These are phyloP conservation scores for Cystofilobasidium ferigula DNA, from an alignment of 768 basidiomycete species.

Conservation along the genomic window DNA sequence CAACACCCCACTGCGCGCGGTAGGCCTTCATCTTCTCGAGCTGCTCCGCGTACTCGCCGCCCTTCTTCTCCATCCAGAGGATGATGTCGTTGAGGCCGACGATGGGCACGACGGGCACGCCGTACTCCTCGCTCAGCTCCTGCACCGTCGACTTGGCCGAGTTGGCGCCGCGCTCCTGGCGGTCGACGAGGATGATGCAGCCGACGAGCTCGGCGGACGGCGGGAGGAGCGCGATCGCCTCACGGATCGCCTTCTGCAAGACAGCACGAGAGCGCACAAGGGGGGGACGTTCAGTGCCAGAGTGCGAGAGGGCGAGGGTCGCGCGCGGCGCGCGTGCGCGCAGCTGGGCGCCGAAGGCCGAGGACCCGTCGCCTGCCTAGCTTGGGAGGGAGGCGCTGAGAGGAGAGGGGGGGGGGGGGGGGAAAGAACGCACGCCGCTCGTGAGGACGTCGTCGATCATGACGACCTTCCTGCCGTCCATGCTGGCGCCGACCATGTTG, in stretches of 20 bases:
- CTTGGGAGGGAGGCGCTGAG: neutral
- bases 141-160: conserved; percentile 56
- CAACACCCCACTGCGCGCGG: conserved; percentile 54
- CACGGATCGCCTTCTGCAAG: conserved; percentile 71
- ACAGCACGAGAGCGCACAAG: neutral
- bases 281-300: neutral
- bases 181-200: conserved; percentile 73
- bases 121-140: conserved; percentile 64
- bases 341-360: too few relatives aligned
- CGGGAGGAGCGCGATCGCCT: conserved; percentile 63
- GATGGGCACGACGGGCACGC: conserved; percentile 65
- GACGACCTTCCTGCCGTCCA: conserved; percentile 70
- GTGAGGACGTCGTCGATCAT: conserved; percentile 97
- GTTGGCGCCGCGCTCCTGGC: conserved; percentile 56
- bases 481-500: conserved; percentile 68
- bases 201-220: conserved; percentile 70
- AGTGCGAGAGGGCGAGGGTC: neutral
- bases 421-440: conserved; percentile 30
- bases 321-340: too few relatives aligned
- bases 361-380: too few relatives aligned
- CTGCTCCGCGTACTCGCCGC: conserved; percentile 48
- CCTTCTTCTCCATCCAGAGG: conserved; percentile 63
- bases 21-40: conserved; percentile 66
- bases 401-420: neutral
- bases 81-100: conserved; percentile 78